These are phyloP conservation scores for Komagataella pastoris DNA, from an alignment of 805 yeast species.

Conservation along the genomic window DNA sequence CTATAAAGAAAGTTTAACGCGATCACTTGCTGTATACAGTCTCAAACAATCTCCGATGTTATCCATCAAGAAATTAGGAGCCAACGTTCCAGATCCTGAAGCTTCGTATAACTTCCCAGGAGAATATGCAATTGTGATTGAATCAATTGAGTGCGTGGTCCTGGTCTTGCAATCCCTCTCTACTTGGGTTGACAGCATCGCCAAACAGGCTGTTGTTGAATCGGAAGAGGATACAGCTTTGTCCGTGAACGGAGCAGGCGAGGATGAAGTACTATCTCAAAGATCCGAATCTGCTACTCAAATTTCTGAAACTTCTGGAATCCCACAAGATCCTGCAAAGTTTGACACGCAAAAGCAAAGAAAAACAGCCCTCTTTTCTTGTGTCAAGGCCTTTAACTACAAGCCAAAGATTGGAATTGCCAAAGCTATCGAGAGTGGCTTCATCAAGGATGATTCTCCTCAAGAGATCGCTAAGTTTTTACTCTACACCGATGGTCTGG, in stretches of 20 bases:
- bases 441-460: slow-evolving; percentile 51
- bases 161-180: slow-evolving; percentile 70
- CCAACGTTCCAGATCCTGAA: slow-evolving; percentile 42
- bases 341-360: slow-evolving; percentile 77
- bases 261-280: neutral
- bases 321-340: slow-evolving; percentile 47
- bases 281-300: slow-evolving; percentile 15
- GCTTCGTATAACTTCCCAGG: slow-evolving; percentile 45
- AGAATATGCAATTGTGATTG: slow-evolving; percentile 76
- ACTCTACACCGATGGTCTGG: slow-evolving; percentile 55
- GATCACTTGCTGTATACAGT: slow-evolving; percentile 63
- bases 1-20: slow-evolving; percentile 34
- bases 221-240: neutral
- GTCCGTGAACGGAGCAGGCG: slow-evolving; percentile 5
- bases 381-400: slow-evolving; percentile 66
- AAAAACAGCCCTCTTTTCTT: slow-evolving; percentile 70
- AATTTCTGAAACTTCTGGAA: slow-evolving; percentile 1
- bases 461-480: slow-evolving; percentile 63
- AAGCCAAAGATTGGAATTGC: slow-evolving; percentile 75
- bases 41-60: slow-evolving; percentile 62
- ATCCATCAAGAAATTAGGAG: slow-evolving; percentile 52
- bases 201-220: neutral
- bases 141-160: slow-evolving; percentile 68
- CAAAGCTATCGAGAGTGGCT: slow-evolving; percentile 44
- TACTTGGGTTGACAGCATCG: slow-evolving; percentile 40